Percentiles rank a stretch among this genome's conserved stretches.
phyloP scores from a whole-genome alignment of 306 rosid species.

The Vicia faba region DNA sequence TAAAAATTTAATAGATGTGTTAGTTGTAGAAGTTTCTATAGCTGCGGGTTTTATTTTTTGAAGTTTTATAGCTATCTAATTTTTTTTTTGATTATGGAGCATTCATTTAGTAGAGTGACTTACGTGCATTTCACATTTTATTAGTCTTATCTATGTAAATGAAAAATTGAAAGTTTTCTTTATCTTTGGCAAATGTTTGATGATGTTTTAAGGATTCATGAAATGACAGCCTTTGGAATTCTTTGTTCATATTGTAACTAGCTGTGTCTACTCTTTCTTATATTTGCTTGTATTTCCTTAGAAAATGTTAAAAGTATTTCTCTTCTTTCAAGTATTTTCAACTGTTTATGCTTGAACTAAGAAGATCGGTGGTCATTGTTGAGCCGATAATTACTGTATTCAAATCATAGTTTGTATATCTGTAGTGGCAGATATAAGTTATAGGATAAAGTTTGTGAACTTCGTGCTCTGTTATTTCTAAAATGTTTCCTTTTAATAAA shows the following conservation, averaged over 20 bases:
- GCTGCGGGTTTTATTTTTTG: not conserved
- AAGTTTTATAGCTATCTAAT: not conserved
- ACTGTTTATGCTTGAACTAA: conserved; percentile 19
- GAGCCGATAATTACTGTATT: conserved; percentile 9
- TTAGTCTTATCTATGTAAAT: not conserved
- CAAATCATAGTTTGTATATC: conserved; percentile 25
- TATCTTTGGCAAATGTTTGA: conserved; percentile 27
- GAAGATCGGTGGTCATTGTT: not conserved
- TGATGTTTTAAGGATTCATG: conserved; percentile 21
- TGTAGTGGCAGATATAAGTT: conserved; percentile 29
- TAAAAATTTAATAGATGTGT: conserved; percentile 14
- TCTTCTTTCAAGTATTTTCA: conserved; percentile 23
- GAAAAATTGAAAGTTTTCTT: conserved; percentile 1
- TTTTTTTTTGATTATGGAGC: not conserved
- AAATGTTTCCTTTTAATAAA: conserved; percentile 23
- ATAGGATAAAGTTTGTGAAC: conserved; percentile 6
- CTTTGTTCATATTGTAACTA: conserved; percentile 10
- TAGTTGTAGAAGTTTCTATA: conserved; percentile 27
- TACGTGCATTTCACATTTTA: not conserved
- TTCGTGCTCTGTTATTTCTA: conserved; percentile 21
- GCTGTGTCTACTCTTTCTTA: conserved; percentile 17
- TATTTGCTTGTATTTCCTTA: conserved; percentile 27
- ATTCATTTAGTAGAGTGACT: conserved; percentile 16
- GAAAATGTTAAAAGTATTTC: conserved; percentile 15
- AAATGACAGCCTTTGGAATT: conserved; percentile 27